These are phyloP conservation scores for Boletus pseudo-olivaceus DNA, from an alignment of 768 basidiomycete genomes.

Conservation along the genomic window DNA sequence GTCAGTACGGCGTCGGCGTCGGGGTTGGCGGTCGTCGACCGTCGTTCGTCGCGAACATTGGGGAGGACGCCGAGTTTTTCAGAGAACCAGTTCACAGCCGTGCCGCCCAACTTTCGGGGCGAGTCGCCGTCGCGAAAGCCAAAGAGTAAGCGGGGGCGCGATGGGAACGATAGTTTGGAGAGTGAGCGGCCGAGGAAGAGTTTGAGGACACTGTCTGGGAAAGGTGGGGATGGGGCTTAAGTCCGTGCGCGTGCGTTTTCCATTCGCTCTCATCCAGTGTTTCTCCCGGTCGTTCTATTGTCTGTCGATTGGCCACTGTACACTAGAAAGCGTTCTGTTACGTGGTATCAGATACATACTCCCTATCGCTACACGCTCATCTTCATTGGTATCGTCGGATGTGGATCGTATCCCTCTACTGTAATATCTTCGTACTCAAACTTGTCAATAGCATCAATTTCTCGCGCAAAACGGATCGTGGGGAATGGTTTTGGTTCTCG, in stretches of 20 bases:
- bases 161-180: constrained; percentile 13
- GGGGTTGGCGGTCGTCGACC: not conserved
- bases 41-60: constrained; percentile 17
- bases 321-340: not conserved
- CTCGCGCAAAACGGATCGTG: constrained; percentile 67
- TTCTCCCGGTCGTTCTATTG: not conserved
- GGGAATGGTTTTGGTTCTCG: constrained; percentile 83
- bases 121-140: constrained; percentile 30
- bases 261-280: not conserved
- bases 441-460: constrained; percentile 71
- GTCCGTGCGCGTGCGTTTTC: not conserved
- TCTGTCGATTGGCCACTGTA: not conserved
- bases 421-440: constrained; percentile 78
- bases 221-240: not conserved
- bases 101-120: constrained; percentile 35
- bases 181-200: constrained; percentile 22
- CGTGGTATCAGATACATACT: constrained; percentile 4
- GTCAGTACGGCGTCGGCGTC: constrained; percentile 9
- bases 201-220: constrained; percentile 3
- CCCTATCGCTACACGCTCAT: constrained; percentile 70
- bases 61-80: constrained; percentile 29
- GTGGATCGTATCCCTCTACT: constrained; percentile 82
- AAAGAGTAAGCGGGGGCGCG: constrained; percentile 25
- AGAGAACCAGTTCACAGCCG: constrained; percentile 47
- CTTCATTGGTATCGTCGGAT: constrained; percentile 88